Percentiles rank a stretch among this genome's conserved stretches.
Evolutionary conservation across 2,329 filamentous ascomycete species (phyloP).

Genomic region (Pseudophaeomoniella oleicola): DNA sequence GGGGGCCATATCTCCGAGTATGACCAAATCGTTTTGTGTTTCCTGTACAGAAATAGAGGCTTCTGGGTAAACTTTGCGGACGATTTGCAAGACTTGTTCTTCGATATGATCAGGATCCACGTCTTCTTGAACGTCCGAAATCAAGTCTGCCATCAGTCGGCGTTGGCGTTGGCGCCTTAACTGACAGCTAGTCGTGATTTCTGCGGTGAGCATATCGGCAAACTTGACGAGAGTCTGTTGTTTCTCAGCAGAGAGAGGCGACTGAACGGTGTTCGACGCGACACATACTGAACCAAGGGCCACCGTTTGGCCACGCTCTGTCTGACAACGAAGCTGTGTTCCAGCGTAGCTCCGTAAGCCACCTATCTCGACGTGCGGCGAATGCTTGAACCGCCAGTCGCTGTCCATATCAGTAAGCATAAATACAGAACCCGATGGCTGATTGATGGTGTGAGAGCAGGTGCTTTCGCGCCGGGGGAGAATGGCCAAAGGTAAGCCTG

Average conservation of each 20-base stretch:
- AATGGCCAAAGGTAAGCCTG: conserved; percentile 25
- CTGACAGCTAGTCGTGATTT: conserved; percentile 25
- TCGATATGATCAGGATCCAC: conserved; percentile 7
- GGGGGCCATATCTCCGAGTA: conserved; percentile 13
- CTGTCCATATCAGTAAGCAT: conserved; percentile 24
- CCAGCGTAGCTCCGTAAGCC: conserved; percentile 28
- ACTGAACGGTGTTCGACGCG: conserved; percentile 20
- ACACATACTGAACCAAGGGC: conserved; percentile 30
- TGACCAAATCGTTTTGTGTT: conserved; percentile 12
- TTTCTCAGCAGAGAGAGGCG: conserved; percentile 16
- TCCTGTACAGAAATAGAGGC: conserved; percentile 16
- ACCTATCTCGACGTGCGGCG: conserved; percentile 24
- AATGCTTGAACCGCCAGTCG: conserved; percentile 30
- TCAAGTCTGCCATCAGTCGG: conserved; percentile 21
- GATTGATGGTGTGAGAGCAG: conserved; percentile 30
- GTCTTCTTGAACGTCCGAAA: conserved; percentile 12
- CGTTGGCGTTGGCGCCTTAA: conserved; percentile 25
- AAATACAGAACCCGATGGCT: conserved; percentile 22
- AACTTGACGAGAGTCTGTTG: conserved; percentile 21
- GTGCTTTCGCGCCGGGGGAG: conserved; percentile 30
- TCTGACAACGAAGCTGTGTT: conserved; percentile 23
- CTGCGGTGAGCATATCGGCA: conserved; percentile 24
- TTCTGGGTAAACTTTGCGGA: conserved; percentile 20
- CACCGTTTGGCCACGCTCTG: conserved; percentile 24
- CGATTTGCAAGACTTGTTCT: conserved; percentile 15